phyloP scores from a whole-genome alignment of 2,329 filamentous ascomycete genomes.

The Chaetomiaceae sp. region DNA sequence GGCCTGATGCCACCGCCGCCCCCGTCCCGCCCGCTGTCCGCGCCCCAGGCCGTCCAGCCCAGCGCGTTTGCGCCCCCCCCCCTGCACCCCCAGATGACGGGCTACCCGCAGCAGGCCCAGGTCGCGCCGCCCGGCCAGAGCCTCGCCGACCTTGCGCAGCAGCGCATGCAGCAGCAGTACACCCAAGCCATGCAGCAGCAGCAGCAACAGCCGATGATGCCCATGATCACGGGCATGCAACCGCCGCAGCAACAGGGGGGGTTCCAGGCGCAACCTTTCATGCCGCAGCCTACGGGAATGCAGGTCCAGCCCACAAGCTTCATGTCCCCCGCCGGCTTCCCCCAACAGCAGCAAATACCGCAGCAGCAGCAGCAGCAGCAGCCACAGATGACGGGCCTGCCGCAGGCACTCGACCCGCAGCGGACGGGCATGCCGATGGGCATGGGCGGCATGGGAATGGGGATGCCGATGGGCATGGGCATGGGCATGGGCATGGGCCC shows the following conservation, averaged over 20 bases:
- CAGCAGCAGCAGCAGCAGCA: constrained; percentile 44
- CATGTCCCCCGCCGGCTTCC: constrained; percentile 33
- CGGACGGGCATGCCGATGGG: constrained; percentile 43
- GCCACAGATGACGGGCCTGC: constrained; percentile 41
- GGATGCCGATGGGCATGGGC: constrained; percentile 38
- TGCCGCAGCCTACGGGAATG: constrained; percentile 16
- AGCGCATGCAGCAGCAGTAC: constrained; percentile 58
- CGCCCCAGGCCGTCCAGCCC: constrained; percentile 73
- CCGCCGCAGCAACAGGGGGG: constrained; percentile 22
- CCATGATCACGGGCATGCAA: constrained; percentile 45
- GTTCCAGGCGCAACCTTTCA: constrained; percentile 17
- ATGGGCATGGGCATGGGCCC: constrained; percentile 37
- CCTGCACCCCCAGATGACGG: constrained; percentile 80
- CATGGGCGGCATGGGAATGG: constrained; percentile 36
- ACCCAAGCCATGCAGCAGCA: constrained; percentile 33
- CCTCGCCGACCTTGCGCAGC: constrained; percentile 64
- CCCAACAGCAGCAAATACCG: constrained; percentile 30
- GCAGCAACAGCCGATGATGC: constrained; percentile 38
- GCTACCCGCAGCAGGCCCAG: constrained; percentile 44
- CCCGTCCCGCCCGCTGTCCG: constrained; percentile 75
- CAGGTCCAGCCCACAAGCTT: constrained; percentile 63
- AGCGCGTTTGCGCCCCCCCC: constrained; percentile 68
- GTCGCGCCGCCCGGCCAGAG: constrained; percentile 71
- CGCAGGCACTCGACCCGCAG: constrained; percentile 55
- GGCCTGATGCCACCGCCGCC: constrained; percentile 69